These are phyloP conservation scores for Hortiboletus campestris DNA, from an alignment of 768 basidiomycete genomes.

Conservation along the genomic window DNA sequence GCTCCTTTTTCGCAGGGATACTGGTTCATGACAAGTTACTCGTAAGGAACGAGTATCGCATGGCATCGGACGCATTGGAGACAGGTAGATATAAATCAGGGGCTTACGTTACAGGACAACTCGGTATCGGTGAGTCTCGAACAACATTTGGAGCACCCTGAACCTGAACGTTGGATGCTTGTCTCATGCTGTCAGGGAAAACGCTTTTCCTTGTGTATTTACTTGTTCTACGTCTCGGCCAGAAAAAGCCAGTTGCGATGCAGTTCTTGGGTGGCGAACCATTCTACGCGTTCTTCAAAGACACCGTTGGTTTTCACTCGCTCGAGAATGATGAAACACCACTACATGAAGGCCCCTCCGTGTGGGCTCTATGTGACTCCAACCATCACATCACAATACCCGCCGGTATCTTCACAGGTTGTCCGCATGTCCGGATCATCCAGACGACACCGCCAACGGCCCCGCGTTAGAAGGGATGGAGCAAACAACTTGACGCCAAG, in stretches of 20 bases:
- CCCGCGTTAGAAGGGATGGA: constrained; percentile 1
- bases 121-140: no score
- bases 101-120: no score
- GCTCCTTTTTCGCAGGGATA: rapidly evolving
- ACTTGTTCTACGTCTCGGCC: no score
- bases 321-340: rapidly evolving
- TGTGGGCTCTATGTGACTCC: constrained; percentile 3
- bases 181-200: no score
- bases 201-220: no score
- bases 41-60: not conserved
- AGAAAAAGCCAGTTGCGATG: no score
- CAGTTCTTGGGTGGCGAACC: no score
- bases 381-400: not conserved
- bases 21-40: not conserved
- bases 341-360: rapidly evolving
- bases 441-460: not conserved
- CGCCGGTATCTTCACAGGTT: rapidly evolving
- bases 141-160: no score
- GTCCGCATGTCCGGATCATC: not conserved
- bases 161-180: no score
- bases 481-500: not conserved
- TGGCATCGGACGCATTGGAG: no score
- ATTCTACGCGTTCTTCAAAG: not conserved
- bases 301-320: not conserved
- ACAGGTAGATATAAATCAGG: no score